Evolutionary conservation across 2,329 filamentous ascomycete species (phyloP).

Genomic region (Ciborinia camelliae): DNA sequence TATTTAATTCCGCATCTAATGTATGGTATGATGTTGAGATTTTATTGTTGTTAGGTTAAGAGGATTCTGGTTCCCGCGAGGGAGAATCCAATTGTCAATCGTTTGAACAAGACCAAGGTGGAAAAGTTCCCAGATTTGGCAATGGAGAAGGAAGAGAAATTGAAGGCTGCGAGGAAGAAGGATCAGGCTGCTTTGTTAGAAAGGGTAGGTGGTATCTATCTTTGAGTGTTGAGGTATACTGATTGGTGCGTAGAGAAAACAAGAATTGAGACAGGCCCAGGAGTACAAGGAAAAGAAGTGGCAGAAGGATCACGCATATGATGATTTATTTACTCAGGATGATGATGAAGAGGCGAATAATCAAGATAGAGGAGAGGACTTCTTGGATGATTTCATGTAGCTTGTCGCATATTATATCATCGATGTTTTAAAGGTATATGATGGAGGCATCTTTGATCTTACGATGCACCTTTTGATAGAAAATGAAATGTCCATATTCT

Average conservation of each 20-base stretch:
- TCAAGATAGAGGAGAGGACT: slow-evolving; percentile 73
- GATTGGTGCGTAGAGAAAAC: slow-evolving; percentile 58
- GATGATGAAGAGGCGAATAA: slow-evolving; percentile 72
- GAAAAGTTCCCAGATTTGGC: slow-evolving; percentile 83
- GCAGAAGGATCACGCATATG: slow-evolving; percentile 97
- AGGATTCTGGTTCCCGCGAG: slow-evolving; percentile 74
- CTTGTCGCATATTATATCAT: slow-evolving; percentile 20
- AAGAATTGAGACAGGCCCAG: slow-evolving; percentile 68
- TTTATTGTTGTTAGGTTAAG: slow-evolving; percentile 57
- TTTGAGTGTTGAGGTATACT: neutral
- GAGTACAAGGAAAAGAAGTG: slow-evolving; percentile 87
- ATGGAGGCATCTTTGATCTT: neutral
- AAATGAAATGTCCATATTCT: neutral
- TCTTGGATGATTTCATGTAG: slow-evolving; percentile 93
- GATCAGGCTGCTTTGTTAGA: slow-evolving; percentile 62
- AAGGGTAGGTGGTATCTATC: slow-evolving; percentile 49
- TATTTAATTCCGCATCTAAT: neutral
- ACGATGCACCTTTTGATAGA: neutral
- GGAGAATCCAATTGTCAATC: slow-evolving; percentile 89
- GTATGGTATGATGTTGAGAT: neutral
- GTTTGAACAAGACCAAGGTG: slow-evolving; percentile 94
- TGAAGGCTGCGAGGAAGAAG: slow-evolving; percentile 66
- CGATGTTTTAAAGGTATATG: neutral
- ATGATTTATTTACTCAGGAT: slow-evolving; percentile 81
- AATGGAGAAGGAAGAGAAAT: slow-evolving; percentile 74